phyloP scores from a whole-genome alignment of 2,329 filamentous ascomycete species.

The Celoporthe dispersa region DNA sequence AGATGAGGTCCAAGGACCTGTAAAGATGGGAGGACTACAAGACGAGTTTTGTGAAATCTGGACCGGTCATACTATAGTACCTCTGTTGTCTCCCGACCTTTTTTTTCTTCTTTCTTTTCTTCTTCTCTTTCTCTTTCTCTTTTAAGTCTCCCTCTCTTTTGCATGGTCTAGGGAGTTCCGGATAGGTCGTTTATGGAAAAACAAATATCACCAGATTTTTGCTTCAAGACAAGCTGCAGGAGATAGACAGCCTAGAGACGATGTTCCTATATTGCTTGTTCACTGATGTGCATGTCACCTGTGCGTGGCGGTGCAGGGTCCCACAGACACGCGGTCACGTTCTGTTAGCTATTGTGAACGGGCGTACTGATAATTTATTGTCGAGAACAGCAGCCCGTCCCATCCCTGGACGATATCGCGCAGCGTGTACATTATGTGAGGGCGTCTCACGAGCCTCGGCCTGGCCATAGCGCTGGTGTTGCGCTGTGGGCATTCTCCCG shows the following conservation, averaged over 20 bases:
- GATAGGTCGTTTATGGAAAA: conserved; percentile 26
- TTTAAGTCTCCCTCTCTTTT: conserved; percentile 19
- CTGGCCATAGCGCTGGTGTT: conserved; percentile 1
- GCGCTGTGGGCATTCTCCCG: conserved; percentile 2
- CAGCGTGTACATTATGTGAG: background rate
- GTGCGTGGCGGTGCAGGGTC: background rate
- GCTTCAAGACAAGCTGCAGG: background rate
- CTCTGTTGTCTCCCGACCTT: background rate
- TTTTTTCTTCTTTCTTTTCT: background rate
- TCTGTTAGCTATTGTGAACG: conserved; percentile 17
- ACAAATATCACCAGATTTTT: background rate
- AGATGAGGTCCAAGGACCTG: conserved; percentile 72
- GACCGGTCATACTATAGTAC: conserved; percentile 10
- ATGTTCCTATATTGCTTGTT: background rate
- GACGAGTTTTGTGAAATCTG: background rate
- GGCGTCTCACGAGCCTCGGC: conserved; percentile 7
- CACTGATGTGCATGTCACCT: background rate
- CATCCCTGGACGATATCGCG: background rate
- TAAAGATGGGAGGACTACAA: conserved; percentile 35
- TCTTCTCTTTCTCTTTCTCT: background rate
- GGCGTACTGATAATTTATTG: background rate
- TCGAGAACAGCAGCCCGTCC: background rate
- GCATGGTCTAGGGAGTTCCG: conserved; percentile 31
- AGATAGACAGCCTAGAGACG: background rate
- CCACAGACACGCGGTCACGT: conserved; percentile 8